A percentile compares a stretch with the other conserved stretches of the same genome.
Evolutionary conservation across 176 grass and related monocot genomes (phyloP).

Genomic region (Bonia amplexicaulis): DNA sequence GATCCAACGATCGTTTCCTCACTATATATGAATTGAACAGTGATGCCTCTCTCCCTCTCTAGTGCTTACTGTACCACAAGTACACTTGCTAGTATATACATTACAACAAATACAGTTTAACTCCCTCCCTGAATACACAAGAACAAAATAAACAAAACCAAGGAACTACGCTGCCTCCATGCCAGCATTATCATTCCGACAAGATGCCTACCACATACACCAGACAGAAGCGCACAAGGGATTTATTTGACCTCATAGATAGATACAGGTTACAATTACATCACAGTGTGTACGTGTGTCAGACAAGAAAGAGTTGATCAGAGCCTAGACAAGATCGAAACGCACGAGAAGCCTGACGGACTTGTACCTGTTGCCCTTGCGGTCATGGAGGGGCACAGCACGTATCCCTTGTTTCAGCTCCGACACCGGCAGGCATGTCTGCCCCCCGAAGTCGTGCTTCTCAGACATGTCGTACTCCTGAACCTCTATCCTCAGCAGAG

Average conservation of each 20-base stretch:
- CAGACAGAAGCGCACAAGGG: neutral
- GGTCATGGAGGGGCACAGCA: slow-evolving; percentile 54
- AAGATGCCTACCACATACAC: neutral
- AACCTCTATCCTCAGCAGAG: slow-evolving; percentile 60
- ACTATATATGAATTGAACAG: too few relatives aligned
- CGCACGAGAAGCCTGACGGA: slow-evolving; percentile 78
- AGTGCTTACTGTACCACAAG: neutral
- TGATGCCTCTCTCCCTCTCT: too few relatives aligned
- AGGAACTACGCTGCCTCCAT: too few relatives aligned
- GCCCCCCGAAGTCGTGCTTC: slow-evolving; percentile 69
- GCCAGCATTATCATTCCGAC: too few relatives aligned
- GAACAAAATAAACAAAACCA: too few relatives aligned
- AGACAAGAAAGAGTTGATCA: neutral
- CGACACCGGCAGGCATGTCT: slow-evolving; percentile 59
- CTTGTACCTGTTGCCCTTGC: slow-evolving; percentile 55
- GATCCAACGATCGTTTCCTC: too few relatives aligned
- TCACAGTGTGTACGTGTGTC: neutral
- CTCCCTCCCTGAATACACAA: too few relatives aligned
- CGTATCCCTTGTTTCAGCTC: slow-evolving; percentile 70
- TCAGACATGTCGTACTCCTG: slow-evolving; percentile 66
- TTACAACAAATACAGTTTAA: too few relatives aligned
- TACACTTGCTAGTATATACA: too few relatives aligned
- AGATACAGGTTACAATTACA: too few relatives aligned
- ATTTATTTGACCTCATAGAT: too few relatives aligned
- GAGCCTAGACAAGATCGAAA: slow-evolving; percentile 42